Base-by-base conservation (phyloP, 2,329 filamentous ascomycete genomes). In the Diatrype stigma region DNA sequence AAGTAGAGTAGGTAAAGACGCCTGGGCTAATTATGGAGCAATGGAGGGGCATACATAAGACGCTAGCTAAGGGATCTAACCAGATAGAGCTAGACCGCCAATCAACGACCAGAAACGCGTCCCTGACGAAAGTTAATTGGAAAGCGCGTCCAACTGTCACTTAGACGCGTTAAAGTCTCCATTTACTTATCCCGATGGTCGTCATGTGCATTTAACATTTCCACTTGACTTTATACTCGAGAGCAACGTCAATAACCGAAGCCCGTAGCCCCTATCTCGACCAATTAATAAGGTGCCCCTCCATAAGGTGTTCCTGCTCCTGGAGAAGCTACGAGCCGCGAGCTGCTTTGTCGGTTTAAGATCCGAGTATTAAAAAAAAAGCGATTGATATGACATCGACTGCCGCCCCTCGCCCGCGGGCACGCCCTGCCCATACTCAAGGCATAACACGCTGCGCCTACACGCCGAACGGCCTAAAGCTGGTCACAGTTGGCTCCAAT, bases 401-500 rank as follows among this genome's bases (percentile, higher is more conserved):
- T 50, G 66, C 70, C 56, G 67, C 67, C 45, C 67, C 68, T 22
- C 78, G 81, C 58, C 75, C 84, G 45, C 77, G 84, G 63, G 81
- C 82, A 51, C 77, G 86, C 54, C 85, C 86, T n/a, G 83, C 82
- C 7, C 83, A 99, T 71, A 92, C 90, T 2, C 86, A 89, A 49
- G 95, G 95, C 56, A 83, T 85, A 51, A 97, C 95, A 2, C 91
- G 85, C 61, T 85, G 95, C 59, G 82, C 88, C 56, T 97, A 97
- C 71, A 96, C 92, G 1, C 89, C 90, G 6, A 86, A 96, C 68
- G 94, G 95, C 55, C 81, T 80, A 60, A 89, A 88, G 62, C 79
- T 99, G 51, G 84, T 97, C 58, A 97, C 94, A 11, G 92, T 91
- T 54, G 94, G 94, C 57, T 87, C 90, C 52, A 96, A 97, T 73